These are phyloP conservation scores for Arthrocladium fulminans DNA, from an alignment of 2,329 filamentous ascomycete genomes.

Conservation along the genomic window DNA sequence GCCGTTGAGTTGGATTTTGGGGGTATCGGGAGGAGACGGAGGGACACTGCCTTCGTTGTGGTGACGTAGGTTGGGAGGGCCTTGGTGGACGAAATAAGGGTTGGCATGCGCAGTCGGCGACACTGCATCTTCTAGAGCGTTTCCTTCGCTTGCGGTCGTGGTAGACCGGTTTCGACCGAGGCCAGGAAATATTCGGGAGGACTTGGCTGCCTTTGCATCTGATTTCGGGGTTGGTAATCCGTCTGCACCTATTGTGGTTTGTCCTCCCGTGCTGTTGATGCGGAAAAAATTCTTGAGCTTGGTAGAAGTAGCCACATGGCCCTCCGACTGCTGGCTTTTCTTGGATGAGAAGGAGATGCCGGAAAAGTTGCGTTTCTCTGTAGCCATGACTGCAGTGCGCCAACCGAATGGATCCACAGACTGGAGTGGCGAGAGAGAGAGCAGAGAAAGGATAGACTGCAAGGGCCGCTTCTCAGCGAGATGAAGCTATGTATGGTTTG, in stretches of 20 bases:
- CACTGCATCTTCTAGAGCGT: constrained; percentile 75
- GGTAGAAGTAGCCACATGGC: constrained; percentile 45
- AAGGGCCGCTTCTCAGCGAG: background rate
- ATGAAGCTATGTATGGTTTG: background rate
- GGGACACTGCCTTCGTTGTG: constrained; percentile 91
- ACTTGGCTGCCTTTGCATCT: constrained; percentile 60
- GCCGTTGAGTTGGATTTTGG: constrained; percentile 63
- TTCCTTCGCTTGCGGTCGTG: constrained; percentile 87
- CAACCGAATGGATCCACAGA: constrained; percentile 24
- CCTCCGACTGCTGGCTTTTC: constrained; percentile 42
- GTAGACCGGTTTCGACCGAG: constrained; percentile 81
- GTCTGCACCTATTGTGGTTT: constrained; percentile 33
- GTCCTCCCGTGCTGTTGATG: constrained; percentile 49
- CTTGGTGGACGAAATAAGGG: constrained; percentile 95
- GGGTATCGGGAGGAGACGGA: constrained; percentile 84
- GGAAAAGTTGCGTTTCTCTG: constrained; percentile 41
- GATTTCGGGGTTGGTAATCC: constrained; percentile 43
- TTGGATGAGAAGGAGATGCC: constrained; percentile 37
- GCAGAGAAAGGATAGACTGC: background rate
- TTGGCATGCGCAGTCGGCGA: constrained; percentile 93
- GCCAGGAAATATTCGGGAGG: constrained; percentile 80
- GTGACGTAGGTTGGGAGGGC: constrained; percentile 83
- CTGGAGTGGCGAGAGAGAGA: constrained; percentile 1
- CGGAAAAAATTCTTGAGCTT: constrained; percentile 63
- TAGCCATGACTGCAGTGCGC: constrained; percentile 29